Evolutionary conservation across 1,284 basidiomycete genomes (phyloP).

Genomic region (Coniophora puteana): DNA sequence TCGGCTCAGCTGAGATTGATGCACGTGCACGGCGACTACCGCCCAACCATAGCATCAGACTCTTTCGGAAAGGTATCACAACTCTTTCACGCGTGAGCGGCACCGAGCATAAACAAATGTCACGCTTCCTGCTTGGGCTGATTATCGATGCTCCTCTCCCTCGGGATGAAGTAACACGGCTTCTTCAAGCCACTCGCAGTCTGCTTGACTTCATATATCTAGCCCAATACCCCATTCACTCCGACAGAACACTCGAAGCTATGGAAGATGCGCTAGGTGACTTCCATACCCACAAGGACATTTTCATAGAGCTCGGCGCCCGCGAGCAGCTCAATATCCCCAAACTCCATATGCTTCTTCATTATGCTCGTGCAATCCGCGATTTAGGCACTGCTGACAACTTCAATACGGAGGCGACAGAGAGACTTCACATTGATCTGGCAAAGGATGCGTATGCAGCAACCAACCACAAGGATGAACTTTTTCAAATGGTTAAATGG

Average conservation of each 20-base stretch:
- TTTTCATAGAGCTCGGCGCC: slow-evolving; percentile 10
- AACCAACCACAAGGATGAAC: slow-evolving; percentile 29
- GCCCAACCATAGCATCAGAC: slow-evolving; percentile 21
- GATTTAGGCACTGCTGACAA: slow-evolving; percentile 4
- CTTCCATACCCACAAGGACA: slow-evolving; percentile 16
- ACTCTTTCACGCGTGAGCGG: slow-evolving; percentile 14
- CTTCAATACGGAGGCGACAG: slow-evolving; percentile 1
- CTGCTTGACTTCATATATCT: slow-evolving; percentile 19
- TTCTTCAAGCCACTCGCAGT: slow-evolving; percentile 7
- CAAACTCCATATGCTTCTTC: slow-evolving; percentile 18
- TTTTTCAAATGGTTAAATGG: slow-evolving; percentile 33
- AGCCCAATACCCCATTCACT: slow-evolving; percentile 6
- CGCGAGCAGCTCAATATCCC: background rate
- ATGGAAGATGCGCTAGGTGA: slow-evolving; percentile 6
- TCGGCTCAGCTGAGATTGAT: slow-evolving; percentile 15
- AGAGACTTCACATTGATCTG: slow-evolving; percentile 2
- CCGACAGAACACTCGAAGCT: slow-evolving; percentile 1
- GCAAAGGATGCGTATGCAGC: slow-evolving; percentile 19
- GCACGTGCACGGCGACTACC: slow-evolving; percentile 15
- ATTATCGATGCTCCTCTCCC: background rate
- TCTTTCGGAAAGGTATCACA: slow-evolving; percentile 27
- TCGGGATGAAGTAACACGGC: too few species aligned
- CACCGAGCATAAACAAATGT: slow-evolving; percentile 17
- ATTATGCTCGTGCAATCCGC: slow-evolving; percentile 19
- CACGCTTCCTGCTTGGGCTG: slow-evolving; percentile 16